These are phyloP conservation scores for Penicillium chermesinum DNA, from an alignment of 495 filamentous ascomycete genomes.

Conservation along the genomic window DNA sequence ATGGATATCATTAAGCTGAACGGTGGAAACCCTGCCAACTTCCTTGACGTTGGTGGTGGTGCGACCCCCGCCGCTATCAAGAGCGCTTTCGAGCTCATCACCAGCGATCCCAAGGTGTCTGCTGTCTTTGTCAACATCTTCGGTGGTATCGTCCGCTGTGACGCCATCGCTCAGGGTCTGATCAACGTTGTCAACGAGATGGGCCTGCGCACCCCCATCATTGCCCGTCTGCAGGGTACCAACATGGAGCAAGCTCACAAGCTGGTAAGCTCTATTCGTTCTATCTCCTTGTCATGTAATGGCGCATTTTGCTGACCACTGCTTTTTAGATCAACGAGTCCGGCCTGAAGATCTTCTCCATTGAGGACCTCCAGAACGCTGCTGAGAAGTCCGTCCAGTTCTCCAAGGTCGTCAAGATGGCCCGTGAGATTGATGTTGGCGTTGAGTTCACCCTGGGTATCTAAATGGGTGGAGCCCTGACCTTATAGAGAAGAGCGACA, in stretches of 20 bases:
- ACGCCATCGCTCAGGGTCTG: slow-evolving; percentile 94
- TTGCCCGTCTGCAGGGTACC: slow-evolving; percentile 94
- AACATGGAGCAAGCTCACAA: slow-evolving; percentile 96
- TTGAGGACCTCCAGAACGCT: slow-evolving; percentile 94
- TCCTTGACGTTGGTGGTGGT: slow-evolving; percentile 97
- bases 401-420: slow-evolving; percentile 98
- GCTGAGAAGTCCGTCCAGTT: slow-evolving; percentile 98
- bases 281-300: not conserved
- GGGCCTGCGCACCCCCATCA: slow-evolving; percentile 91
- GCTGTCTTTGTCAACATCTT: slow-evolving; percentile 99
- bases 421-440: slow-evolving; percentile 94
- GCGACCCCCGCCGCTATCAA: slow-evolving; percentile 95
- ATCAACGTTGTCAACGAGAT: slow-evolving; percentile 91
- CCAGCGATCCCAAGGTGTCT: slow-evolving; percentile 94
- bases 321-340: slow-evolving; percentile 77
- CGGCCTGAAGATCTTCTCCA: slow-evolving; percentile 98
- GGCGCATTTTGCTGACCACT: not conserved
- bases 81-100: slow-evolving; percentile 97
- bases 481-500: slow-evolving; percentile 10
- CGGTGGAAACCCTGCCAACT: slow-evolving; percentile 93
- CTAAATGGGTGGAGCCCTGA: slow-evolving; percentile 43
- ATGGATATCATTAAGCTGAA: slow-evolving; percentile 99
- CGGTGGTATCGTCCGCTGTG: slow-evolving; percentile 95
- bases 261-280: slow-evolving; percentile 50
- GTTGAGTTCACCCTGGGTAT: slow-evolving; percentile 97